These are phyloP conservation scores for Claviceps cyperi DNA, from an alignment of 2,329 filamentous ascomycete genomes.

Conservation along the genomic window DNA sequence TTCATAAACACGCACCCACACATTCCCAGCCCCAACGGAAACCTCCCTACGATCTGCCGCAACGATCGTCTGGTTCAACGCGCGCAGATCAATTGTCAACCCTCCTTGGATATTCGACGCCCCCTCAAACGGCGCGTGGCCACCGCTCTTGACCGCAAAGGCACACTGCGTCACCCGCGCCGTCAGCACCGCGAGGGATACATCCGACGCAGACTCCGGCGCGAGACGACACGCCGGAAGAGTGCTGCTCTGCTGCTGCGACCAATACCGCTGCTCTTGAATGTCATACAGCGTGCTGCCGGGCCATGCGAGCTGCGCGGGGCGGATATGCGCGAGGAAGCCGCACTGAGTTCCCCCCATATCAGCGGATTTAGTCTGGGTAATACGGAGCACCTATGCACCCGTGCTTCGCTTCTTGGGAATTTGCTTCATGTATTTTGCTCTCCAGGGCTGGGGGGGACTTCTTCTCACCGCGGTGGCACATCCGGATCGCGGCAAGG, in stretches of 20 bases:
- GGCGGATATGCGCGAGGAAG: constrained; percentile 9
- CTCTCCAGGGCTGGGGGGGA: not conserved
- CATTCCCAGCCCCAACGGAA: constrained; percentile 9
- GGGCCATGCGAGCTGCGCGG: constrained; percentile 8
- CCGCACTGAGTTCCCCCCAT: constrained; percentile 6
- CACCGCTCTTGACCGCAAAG: constrained; percentile 20
- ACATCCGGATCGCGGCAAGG: not conserved
- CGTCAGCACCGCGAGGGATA: constrained; percentile 14
- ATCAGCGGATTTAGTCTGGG: not conserved
- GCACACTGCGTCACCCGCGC: constrained; percentile 14
- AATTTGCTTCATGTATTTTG: not conserved
- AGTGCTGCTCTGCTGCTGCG: constrained; percentile 11
- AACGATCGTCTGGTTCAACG: constrained; percentile 11
- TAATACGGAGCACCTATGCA: too few relatives aligned
- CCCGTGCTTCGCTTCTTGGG: too few relatives aligned
- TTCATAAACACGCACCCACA: constrained; percentile 11
- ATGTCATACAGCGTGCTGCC: constrained; percentile 7
- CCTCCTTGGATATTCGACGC: constrained; percentile 15
- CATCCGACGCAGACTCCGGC: constrained; percentile 12
- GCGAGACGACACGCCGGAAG: constrained; percentile 13
- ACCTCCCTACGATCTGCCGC: constrained; percentile 7
- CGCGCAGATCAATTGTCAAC: constrained; percentile 14
- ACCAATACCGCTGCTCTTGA: constrained; percentile 11
- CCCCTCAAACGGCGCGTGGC: constrained; percentile 17
- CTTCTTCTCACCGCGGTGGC: constrained; percentile 1